phyloP scores from a whole-genome alignment of 345 rosid species.

The Eucalyptus paniculata region DNA sequence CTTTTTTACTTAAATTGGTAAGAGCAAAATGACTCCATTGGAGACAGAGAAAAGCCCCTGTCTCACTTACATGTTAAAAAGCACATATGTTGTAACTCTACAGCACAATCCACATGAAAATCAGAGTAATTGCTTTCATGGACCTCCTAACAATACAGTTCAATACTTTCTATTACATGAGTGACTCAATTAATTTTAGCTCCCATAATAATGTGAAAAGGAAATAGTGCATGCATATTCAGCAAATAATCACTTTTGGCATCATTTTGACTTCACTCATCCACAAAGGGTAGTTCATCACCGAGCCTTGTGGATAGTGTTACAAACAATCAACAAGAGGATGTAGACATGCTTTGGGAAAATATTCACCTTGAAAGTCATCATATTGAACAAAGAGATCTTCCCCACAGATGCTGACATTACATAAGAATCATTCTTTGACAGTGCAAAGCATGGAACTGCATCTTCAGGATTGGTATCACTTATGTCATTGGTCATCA shows the following conservation, averaged over 20 bases:
- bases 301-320: background rate
- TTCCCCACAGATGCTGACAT: conserved; percentile 85
- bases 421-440: conserved; percentile 75
- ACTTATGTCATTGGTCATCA: background rate
- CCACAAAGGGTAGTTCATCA: background rate
- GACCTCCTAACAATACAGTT: background rate
- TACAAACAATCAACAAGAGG: background rate
- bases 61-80: background rate
- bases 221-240: background rate
- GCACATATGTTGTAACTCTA: background rate
- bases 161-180: background rate
- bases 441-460: conserved; percentile 80
- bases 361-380: too few species aligned
- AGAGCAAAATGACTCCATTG: background rate
- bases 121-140: background rate
- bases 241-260: background rate
- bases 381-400: conserved; percentile 4
- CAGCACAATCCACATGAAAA: background rate
- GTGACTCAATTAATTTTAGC: background rate
- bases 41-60: background rate
- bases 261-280: too few species aligned
- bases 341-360: too few species aligned
- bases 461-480: conserved; percentile 66
- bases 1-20: background rate
- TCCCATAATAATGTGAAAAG: background rate